phyloP scores from a whole-genome alignment of 2,329 filamentous ascomycete genomes.

The Diaporthe velutina region DNA sequence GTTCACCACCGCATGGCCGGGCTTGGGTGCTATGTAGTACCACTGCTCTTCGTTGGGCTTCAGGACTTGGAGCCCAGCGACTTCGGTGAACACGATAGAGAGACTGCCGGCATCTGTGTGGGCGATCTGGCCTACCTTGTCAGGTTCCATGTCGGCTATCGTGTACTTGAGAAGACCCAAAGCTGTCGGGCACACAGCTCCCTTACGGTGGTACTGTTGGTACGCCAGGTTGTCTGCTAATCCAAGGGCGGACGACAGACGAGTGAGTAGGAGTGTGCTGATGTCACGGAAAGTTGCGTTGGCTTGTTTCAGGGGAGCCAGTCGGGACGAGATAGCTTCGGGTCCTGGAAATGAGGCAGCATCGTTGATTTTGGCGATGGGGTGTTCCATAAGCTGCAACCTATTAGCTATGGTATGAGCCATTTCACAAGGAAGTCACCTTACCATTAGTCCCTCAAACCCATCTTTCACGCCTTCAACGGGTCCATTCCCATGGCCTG shows the following conservation, averaged over 20 bases:
- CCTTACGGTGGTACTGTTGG: constrained; percentile 13
- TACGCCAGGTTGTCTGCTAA: background rate
- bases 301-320: background rate
- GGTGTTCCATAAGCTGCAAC: constrained; percentile 3
- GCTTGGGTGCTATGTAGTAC: constrained; percentile 26
- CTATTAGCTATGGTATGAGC: background rate
- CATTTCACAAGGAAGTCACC: fast-evolving
- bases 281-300: constrained; percentile 11
- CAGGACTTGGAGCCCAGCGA: background rate
- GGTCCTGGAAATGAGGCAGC: background rate
- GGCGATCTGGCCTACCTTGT: constrained; percentile 19
- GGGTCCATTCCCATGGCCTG: background rate
- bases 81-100: constrained; percentile 19
- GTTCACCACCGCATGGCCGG: constrained; percentile 14
- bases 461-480: constrained; percentile 13
- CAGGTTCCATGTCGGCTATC: constrained; percentile 5
- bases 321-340: background rate
- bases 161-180: constrained; percentile 19
- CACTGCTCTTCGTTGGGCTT: constrained; percentile 23
- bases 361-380: constrained; percentile 1
- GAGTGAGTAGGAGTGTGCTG: constrained; percentile 13
- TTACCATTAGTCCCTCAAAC: constrained; percentile 6
- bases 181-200: background rate
- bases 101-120: constrained; percentile 15
- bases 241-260: background rate